Conservation (phyloP, 1,284 basidiomycete genomes). For the Phenoliferia sp. region DNA sequence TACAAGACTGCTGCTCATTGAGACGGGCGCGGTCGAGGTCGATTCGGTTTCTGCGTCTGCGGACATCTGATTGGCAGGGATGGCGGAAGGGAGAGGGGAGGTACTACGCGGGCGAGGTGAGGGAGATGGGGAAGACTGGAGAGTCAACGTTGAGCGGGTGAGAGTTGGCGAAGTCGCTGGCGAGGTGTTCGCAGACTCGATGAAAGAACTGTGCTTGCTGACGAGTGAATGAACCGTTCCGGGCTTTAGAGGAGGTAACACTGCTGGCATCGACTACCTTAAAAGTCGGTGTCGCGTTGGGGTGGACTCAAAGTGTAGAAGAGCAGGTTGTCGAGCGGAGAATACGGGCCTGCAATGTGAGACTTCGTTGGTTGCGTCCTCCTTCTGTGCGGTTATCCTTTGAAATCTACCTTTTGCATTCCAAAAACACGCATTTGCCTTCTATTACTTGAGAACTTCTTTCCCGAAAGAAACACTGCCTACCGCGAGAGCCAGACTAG, state of each 20-base stretch:
- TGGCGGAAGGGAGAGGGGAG: background rate
- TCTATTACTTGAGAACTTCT: too few species aligned
- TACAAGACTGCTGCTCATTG: background rate
- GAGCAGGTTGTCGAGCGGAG: too few species aligned
- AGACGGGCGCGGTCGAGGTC: background rate
- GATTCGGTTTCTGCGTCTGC: background rate
- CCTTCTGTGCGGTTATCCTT: too few species aligned
- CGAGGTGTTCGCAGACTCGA: background rate
- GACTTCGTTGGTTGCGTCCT: too few species aligned
- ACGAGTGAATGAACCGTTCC: background rate
- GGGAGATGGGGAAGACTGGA: background rate
- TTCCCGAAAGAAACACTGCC: too few species aligned
- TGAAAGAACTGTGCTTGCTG: background rate
- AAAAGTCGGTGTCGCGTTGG: too few species aligned
- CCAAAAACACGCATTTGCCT: too few species aligned
- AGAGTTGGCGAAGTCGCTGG: background rate
- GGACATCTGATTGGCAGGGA: background rate
- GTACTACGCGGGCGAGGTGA: background rate
- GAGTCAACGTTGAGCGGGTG: background rate
- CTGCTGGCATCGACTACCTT: background rate
- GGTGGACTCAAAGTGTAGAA: too few species aligned
- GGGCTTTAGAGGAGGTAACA: background rate
- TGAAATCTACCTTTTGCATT: too few species aligned
- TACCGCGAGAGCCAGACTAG: too few species aligned
- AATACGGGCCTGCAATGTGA: too few species aligned